Evolutionary conservation across 31 red algal species (phyloP).

Genomic region (Bonnemaisonia californica): DNA sequence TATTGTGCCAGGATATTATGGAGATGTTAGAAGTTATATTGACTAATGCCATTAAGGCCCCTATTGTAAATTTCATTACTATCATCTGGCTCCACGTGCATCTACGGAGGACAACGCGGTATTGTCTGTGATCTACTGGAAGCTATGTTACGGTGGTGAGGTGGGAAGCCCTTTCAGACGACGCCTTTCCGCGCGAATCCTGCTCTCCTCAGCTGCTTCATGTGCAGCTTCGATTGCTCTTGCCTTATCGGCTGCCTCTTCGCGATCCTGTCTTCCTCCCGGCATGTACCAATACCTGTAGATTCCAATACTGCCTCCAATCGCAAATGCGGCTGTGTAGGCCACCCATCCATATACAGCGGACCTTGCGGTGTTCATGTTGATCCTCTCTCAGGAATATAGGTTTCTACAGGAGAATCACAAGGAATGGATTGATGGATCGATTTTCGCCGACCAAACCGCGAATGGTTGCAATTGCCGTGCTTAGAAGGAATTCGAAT

Average conservation of each 20-base stretch:
- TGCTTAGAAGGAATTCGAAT: no score
- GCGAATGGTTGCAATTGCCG: no score
- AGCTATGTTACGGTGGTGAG: no score
- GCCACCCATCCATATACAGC: constrained; percentile 65
- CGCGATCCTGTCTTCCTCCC: constrained; percentile 73
- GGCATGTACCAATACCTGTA: constrained; percentile 60
- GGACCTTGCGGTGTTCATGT: constrained; percentile 77
- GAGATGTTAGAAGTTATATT: constrained; percentile 5
- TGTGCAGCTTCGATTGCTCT: constrained; percentile 36
- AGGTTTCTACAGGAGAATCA: no score
- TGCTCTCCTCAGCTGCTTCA: constrained; percentile 56
- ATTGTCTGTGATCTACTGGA: no score
- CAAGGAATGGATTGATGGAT: no score
- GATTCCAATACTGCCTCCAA: constrained; percentile 56
- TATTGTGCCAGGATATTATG: background rate
- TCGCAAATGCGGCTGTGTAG: constrained; percentile 53
- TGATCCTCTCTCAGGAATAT: no score
- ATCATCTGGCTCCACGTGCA: no score
- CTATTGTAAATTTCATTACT: no score
- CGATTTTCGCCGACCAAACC: no score
- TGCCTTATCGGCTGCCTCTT: constrained; percentile 41
- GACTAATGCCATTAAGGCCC: no score
- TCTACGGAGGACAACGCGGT: no score
- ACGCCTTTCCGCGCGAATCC: constrained; percentile 61
- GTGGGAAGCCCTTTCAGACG: constrained; percentile 6